Evolutionary conservation across 176 grass and related monocot genomes (phyloP), one percentile per base, ranked within the genome.

Genomic region (Oryza australiensis): DNA sequence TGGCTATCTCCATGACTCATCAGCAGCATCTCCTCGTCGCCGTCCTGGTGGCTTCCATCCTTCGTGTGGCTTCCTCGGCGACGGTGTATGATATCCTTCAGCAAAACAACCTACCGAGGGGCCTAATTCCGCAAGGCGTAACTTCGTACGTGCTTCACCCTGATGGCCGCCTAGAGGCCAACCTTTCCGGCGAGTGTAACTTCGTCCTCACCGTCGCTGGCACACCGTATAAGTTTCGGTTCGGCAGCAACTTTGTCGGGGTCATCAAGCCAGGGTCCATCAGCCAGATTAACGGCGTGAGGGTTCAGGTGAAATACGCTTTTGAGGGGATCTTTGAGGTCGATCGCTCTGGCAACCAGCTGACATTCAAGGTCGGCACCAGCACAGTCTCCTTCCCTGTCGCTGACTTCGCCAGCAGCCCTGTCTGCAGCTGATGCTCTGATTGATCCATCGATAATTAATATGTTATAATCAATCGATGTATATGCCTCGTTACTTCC

Each of bases 221-320:
- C 29, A 29, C 1, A 2, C 1, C 2, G 29, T 29, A 29, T 2
- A 29, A 29, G 29, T 2, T 29, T 2, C 29, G 29, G 29, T 29
- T 29, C 29, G 29, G 2, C 29, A 29, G 29, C 29, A 29, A 29
- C 29, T 29, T 29, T 2, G 29, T 29, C 29, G 29, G 29, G 29
- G 29, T 29, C 5, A 59, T 70, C 29, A 15, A 23, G 66, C 12
- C 78, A 6, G 77, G 77, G 13, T 80, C 64, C 64, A 80, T 80
- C 22, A 29, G 29, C 2, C 2, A 29, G 29, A 2, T 29, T 1
- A 29, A 29, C 29, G 29, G 29, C 29, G 29, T 29, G 29, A 29
- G 29, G 29, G 29, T 29, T 2, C 29, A 29, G 2, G 20, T 51
- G 3, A n/a, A n/a, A 6, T 34, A 15, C 10, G 62, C 43, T 11